Percentiles rank a stretch among this genome's conserved stretches.
Evolutionary conservation across 768 basidiomycete genomes (phyloP).

Genomic region (Porpolomopsis calyptriformis): DNA sequence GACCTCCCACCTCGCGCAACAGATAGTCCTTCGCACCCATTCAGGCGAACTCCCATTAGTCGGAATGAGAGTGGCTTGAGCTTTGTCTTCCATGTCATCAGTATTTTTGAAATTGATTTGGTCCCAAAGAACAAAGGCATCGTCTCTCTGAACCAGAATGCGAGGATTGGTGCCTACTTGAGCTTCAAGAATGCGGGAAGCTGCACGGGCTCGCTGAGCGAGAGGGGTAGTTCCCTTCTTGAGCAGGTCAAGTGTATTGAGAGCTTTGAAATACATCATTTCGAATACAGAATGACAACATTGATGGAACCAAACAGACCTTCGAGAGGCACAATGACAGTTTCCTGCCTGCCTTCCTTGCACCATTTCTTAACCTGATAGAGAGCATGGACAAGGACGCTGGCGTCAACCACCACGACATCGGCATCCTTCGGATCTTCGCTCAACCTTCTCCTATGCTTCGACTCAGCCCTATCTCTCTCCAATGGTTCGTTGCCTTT

Average conservation of each 20-base stretch:
- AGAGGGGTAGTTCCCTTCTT: slow-evolving; percentile 80
- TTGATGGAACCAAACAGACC: slow-evolving; percentile 36
- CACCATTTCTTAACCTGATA: slow-evolving; percentile 78
- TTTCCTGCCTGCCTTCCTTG: slow-evolving; percentile 62
- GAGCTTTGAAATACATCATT: slow-evolving; percentile 35
- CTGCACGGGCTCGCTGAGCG: slow-evolving; percentile 75
- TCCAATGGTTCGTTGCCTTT: slow-evolving; percentile 10
- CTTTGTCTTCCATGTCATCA: slow-evolving; percentile 11
- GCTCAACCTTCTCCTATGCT: slow-evolving; percentile 19
- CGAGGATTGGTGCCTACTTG: slow-evolving; percentile 77
- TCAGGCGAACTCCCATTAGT: slow-evolving; percentile 47
- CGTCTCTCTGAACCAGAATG: slow-evolving; percentile 72
- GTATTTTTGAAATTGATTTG: slow-evolving; percentile 43
- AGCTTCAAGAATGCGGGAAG: slow-evolving; percentile 80
- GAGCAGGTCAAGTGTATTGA: slow-evolving; percentile 84
- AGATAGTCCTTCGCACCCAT: slow-evolving; percentile 78
- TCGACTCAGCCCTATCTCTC: slow-evolving; percentile 12
- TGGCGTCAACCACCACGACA: slow-evolving; percentile 69
- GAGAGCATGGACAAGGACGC: slow-evolving; percentile 68
- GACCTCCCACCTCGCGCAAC: slow-evolving; percentile 69
- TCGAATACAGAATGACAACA: not conserved
- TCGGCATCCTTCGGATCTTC: slow-evolving; percentile 55
- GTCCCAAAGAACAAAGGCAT: slow-evolving; percentile 79
- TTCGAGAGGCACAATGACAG: slow-evolving; percentile 80
- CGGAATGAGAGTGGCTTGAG: slow-evolving; percentile 15